phyloP scores from a whole-genome alignment of 352 stramenopile genomes.

The Phytophthora pinifolia region DNA sequence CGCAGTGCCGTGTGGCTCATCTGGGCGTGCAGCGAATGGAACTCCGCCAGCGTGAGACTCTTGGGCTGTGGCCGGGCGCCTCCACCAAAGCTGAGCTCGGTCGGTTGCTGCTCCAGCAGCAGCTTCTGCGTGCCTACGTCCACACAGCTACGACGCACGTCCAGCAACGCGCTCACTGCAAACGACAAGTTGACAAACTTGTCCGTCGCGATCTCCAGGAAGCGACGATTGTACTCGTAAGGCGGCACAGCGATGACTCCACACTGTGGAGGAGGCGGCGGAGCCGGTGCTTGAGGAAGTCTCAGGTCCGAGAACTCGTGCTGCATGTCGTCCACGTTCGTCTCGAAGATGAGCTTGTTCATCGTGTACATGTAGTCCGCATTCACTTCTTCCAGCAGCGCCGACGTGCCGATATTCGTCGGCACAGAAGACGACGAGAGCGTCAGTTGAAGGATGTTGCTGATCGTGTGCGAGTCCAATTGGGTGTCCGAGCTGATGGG shows the following conservation, averaged over 20 bases:
- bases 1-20: slow-evolving; percentile 71
- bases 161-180: slow-evolving; percentile 67
- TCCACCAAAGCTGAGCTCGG: slow-evolving; percentile 60
- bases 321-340: slow-evolving; percentile 61
- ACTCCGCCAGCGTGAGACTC: slow-evolving; percentile 76
- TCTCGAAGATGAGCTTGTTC: slow-evolving; percentile 92
- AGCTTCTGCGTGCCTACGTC: slow-evolving; percentile 62
- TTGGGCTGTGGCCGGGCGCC: slow-evolving; percentile 33
- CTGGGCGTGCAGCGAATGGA: slow-evolving; percentile 63
- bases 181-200: slow-evolving; percentile 74
- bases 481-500: slow-evolving; percentile 64
- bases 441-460: slow-evolving; percentile 70
- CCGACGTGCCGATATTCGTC: slow-evolving; percentile 53
- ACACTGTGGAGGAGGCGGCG: slow-evolving; percentile 37
- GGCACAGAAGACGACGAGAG: slow-evolving; percentile 58
- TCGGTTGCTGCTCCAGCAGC: slow-evolving; percentile 68
- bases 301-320: slow-evolving; percentile 57
- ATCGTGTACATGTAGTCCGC: slow-evolving; percentile 92
- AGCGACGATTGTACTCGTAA: slow-evolving; percentile 78
- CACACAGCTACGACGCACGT: slow-evolving; percentile 70
- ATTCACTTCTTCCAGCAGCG: slow-evolving; percentile 89
- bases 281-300: slow-evolving; percentile 30
- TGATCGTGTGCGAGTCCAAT: slow-evolving; percentile 68
- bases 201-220: slow-evolving; percentile 54
- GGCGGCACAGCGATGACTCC: slow-evolving; percentile 50